Evolutionary conservation across 2,329 filamentous ascomycete genomes (phyloP).

Genomic region (Fusarium gaditjirri): DNA sequence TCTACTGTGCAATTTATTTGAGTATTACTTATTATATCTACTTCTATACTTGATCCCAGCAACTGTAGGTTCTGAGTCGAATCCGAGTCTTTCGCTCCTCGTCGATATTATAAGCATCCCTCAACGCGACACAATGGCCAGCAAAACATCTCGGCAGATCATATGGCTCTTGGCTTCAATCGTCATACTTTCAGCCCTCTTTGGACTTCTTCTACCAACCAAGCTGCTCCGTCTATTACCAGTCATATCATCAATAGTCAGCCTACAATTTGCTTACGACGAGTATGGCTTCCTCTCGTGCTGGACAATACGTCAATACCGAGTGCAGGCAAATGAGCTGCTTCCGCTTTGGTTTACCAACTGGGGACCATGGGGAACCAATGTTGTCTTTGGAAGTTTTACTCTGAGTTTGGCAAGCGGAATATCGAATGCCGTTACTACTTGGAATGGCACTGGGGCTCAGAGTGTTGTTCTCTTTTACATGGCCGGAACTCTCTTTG

Average conservation of each 20-base stretch:
- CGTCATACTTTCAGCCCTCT: rapidly evolving
- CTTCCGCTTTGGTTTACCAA: not conserved
- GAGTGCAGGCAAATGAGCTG: not conserved
- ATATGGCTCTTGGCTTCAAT: not conserved
- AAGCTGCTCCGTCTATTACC: not conserved
- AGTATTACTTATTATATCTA: rapidly evolving
- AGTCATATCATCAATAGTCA: not conserved
- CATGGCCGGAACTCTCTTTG: not conserved
- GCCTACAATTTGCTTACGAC: not conserved
- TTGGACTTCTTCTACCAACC: not conserved
- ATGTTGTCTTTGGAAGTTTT: not conserved
- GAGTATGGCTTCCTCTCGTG: not conserved
- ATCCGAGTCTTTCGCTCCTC: rapidly evolving
- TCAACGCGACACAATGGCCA: not conserved
- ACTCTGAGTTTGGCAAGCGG: not conserved
- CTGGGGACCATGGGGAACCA: not conserved
- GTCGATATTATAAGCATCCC: rapidly evolving
- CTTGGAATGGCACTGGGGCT: not conserved
- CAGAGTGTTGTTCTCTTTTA: not conserved
- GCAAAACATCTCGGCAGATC: not conserved
- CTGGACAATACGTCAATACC: not conserved
- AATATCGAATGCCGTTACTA: not conserved
- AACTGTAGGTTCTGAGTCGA: rapidly evolving
- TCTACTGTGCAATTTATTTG: rapidly evolving
- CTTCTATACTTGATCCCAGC: not conserved